These are phyloP conservation scores for Microascus cirrosus DNA, from an alignment of 2,329 filamentous ascomycete species.

Conservation along the genomic window DNA sequence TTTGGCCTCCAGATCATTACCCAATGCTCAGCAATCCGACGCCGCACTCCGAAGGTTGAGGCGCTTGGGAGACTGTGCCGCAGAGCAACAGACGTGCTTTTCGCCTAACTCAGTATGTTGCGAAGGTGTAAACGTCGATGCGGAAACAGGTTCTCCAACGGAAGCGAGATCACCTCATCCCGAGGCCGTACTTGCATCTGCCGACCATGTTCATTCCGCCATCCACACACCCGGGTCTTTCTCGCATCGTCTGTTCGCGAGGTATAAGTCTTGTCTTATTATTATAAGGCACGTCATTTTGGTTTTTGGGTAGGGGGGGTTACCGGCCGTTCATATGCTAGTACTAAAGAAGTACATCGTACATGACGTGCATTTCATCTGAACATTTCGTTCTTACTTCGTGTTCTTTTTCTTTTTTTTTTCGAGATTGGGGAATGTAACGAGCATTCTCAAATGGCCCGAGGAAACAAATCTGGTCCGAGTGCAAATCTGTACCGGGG, in stretches of 20 bases:
- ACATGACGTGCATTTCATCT: background rate
- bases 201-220: background rate
- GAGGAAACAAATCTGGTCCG: background rate
- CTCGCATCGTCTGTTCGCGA: background rate
- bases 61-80: background rate
- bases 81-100: background rate
- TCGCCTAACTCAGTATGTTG: background rate
- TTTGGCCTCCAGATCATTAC: background rate
- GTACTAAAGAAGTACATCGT: background rate
- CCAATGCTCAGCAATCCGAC: background rate
- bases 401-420: too few relatives aligned
- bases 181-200: conserved; percentile 2
- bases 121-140: background rate
- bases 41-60: background rate
- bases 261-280: background rate
- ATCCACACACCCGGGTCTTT: background rate
- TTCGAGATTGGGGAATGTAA: background rate
- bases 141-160: background rate
- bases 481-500: background rate
- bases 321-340: background rate
- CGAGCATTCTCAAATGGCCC: background rate
- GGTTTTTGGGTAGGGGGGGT: too few relatives aligned
- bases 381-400: background rate
- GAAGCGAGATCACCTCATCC: conserved; percentile 2
- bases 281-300: background rate